Base-by-base conservation (phyloP, 257 asterid species). In the Coffea eugenioides region DNA sequence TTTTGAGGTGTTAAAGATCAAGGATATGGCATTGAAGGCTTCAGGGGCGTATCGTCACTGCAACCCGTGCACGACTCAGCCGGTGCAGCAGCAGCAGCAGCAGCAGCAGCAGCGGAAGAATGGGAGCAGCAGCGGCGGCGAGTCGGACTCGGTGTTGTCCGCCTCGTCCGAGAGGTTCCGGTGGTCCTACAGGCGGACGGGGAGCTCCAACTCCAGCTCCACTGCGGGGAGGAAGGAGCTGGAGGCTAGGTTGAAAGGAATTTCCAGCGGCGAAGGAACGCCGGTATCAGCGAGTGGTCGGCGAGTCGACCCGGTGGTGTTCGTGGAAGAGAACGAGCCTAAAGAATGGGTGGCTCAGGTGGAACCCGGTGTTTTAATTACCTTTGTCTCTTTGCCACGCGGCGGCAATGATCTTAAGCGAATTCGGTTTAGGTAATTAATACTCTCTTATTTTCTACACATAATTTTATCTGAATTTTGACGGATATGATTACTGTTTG, bases 311-410 rank as follows among this genome's bases (percentile, higher is more conserved):
- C 92, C 97, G 82, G 88, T 92, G 14, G 95, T 93, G 80, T 92
- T 95, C 83, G 93, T 91, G 61, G 98, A 95, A 87, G 99, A 93
- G 90, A 91, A 78, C 83, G 98, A 92, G 87, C 97, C 97, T 2
- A 93, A 93, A 82, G 99, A 95, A 91, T 93, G 99, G 99, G 99
- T 95, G 79, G 98, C 98, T 43, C 99, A 95, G 84, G 98, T 95
- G 79, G 99, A 95, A 80, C 94, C 98, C 79, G 99, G 99, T 11
- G 99, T 95, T 20, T 83, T 95, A 75, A 95, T 95, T 89, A 95
- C 99, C 8, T 95, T 95, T 79, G 79, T 95, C 82, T 95, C 99
- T 43, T 73, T 93, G 87, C 98, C 97, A 70, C 92, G 94, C 48
- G 99, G 99, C 82, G 98, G 97, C 66, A 95, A 95, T 72, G 98